A percentile compares a stretch with the other conserved stretches of the same genome.
phyloP scores from a whole-genome alignment of 345 rosid genomes.

The Salix viminalis region DNA sequence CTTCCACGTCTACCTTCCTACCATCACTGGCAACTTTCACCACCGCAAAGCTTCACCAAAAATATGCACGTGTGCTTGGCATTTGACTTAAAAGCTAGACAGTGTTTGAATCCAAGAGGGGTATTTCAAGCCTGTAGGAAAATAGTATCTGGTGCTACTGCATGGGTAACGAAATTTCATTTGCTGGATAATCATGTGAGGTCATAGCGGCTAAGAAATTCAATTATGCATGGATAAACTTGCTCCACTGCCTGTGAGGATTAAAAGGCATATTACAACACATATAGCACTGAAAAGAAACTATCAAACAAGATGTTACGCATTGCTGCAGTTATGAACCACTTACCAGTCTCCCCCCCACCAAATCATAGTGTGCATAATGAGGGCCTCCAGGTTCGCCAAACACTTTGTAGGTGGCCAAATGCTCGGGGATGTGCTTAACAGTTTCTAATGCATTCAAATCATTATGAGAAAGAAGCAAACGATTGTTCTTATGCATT shows the following conservation, averaged over 20 bases:
- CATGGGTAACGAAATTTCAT: not conserved
- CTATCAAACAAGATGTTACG: conserved; percentile 9
- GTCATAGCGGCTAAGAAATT: conserved; percentile 64
- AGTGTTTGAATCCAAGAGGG: not conserved
- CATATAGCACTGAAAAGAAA: conserved; percentile 10
- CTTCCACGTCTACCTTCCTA: not conserved
- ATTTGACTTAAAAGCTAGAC: not conserved
- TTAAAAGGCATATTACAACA: not conserved
- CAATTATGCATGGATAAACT: conserved; percentile 72
- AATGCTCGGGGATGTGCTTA: conserved; percentile 48
- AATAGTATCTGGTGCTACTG: not conserved
- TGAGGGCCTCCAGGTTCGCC: conserved; percentile 63
- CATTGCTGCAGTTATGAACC: conserved; percentile 1
- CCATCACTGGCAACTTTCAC: not conserved
- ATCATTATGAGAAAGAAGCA: conserved; percentile 6
- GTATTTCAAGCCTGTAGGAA: not conserved
- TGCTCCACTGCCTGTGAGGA: conserved; percentile 78
- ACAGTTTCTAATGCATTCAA: conserved; percentile 45
- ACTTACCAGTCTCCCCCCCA: conserved; percentile 64
- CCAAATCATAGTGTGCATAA: conserved; percentile 77
- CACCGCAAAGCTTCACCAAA: not conserved
- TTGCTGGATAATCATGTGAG: conserved; percentile 21
- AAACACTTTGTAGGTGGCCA: conserved; percentile 52
- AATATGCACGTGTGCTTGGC: not conserved
- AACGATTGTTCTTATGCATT: conserved; percentile 33